These are phyloP conservation scores for Plectosphaerella cucumerina DNA, from an alignment of 2,329 filamentous ascomycete species.

Conservation along the genomic window DNA sequence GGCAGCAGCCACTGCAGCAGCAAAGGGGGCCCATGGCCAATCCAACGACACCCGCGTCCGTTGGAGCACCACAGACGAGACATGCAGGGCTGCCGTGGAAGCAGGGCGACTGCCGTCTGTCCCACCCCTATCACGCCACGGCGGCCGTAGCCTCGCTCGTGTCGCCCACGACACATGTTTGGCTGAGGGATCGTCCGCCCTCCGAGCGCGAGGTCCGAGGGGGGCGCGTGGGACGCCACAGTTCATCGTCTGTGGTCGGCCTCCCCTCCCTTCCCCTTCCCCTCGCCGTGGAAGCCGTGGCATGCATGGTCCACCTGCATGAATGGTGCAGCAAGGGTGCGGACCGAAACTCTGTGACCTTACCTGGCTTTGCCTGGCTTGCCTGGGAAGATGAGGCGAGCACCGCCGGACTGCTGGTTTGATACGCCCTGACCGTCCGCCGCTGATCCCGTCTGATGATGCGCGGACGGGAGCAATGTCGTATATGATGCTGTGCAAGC, in stretches of 20 bases:
- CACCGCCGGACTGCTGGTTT: not conserved
- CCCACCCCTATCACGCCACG: constrained; percentile 7
- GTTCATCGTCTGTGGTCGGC: not conserved
- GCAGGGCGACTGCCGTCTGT: constrained; percentile 8
- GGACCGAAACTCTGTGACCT: constrained; percentile 1
- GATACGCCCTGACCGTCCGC: not conserved
- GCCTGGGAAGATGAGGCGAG: constrained; percentile 11
- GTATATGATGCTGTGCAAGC: not conserved
- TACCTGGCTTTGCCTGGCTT: too few relatives aligned
- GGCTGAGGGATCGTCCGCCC: not conserved
- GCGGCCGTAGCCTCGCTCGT: constrained; percentile 7
- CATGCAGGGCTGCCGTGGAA: constrained; percentile 12
- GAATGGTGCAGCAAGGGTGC: not conserved
- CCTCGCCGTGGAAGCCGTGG: too few relatives aligned
- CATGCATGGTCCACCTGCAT: constrained; percentile 7
- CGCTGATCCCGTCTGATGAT: not conserved
- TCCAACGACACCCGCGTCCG: too few relatives aligned
- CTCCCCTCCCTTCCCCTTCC: constrained; percentile 1
- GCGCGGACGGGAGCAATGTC: not conserved
- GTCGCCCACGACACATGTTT: not conserved
- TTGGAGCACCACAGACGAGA: not conserved
- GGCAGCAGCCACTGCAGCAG: too few relatives aligned
- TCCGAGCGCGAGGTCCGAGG: not conserved
- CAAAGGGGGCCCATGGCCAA: too few relatives aligned
- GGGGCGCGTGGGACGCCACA: not conserved